These are phyloP conservation scores for Ichthyophonus hoferi DNA, from an alignment of 208 protist genomes.

Conservation along the genomic window DNA sequence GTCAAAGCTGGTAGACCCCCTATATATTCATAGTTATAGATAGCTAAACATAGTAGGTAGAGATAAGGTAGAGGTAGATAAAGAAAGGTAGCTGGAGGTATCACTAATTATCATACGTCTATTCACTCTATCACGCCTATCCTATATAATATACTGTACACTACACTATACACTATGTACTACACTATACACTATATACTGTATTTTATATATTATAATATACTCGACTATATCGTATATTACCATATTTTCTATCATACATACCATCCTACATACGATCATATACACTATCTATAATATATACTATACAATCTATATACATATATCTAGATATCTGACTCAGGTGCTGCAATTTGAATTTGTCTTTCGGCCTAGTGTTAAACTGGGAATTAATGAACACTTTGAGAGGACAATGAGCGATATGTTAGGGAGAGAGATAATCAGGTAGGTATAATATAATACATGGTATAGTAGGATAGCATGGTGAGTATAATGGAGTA, in stretches of 20 bases:
- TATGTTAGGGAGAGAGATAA: constrained; percentile 12
- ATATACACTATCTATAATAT: not conserved
- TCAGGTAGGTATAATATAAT: not conserved
- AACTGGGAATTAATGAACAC: constrained; percentile 24
- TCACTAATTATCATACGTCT: no score
- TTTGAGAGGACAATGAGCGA: constrained; percentile 25
- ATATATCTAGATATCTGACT: constrained; percentile 32
- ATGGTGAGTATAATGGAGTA: no score
- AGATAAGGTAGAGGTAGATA: not conserved
- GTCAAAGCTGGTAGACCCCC: not conserved
- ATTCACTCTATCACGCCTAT: no score
- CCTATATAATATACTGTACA: no score
- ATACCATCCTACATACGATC: no score
- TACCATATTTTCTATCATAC: not conserved
- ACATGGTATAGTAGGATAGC: no score
- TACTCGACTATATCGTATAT: not conserved
- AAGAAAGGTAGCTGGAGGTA: not conserved
- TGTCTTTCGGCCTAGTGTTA: constrained; percentile 24
- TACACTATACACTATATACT: no score
- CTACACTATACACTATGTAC: no score
- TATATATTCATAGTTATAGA: not conserved
- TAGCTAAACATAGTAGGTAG: not conserved
- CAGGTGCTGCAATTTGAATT: constrained; percentile 37
- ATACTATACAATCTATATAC: not conserved
- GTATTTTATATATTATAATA: no score